Percentiles rank a stretch among this genome's conserved stretches.
Conservation (phyloP, 2,329 filamentous ascomycete species). For the Fonsecaea nubica region DNA sequence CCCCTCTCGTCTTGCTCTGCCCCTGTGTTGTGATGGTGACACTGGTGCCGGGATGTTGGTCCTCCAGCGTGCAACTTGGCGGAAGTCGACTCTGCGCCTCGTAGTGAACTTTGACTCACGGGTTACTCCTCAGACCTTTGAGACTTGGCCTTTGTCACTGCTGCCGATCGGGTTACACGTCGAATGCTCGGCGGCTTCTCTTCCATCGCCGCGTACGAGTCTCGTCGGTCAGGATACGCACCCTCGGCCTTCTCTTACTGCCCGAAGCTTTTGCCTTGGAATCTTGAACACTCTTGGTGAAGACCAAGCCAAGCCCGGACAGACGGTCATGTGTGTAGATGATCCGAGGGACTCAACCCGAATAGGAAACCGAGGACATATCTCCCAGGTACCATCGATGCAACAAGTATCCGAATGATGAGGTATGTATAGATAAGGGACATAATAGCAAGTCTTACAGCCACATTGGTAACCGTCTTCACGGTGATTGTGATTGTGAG, state of each 20-base stretch:
- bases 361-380: slow-evolving; percentile 6
- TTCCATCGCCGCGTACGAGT: not conserved
- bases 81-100: too few relatives aligned
- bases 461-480: not conserved
- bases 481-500: not conserved
- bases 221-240: not conserved
- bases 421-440: not conserved
- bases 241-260: not conserved
- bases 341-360: not conserved
- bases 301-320: not conserved
- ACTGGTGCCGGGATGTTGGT: too few relatives aligned
- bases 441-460: not conserved
- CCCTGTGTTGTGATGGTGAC: too few relatives aligned
- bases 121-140: too few relatives aligned
- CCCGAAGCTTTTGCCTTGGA: not conserved
- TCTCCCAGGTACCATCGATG: not conserved
- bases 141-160: too few relatives aligned
- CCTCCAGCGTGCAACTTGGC: too few relatives aligned
- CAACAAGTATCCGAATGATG: not conserved
- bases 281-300: not conserved
- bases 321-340: not conserved
- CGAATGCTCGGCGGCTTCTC: not conserved
- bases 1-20: too few relatives aligned
- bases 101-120: too few relatives aligned
- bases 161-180: not conserved